Evolutionary conservation across 495 filamentous ascomycete genomes (phyloP).

Genomic region (Daldinia grandis): DNA sequence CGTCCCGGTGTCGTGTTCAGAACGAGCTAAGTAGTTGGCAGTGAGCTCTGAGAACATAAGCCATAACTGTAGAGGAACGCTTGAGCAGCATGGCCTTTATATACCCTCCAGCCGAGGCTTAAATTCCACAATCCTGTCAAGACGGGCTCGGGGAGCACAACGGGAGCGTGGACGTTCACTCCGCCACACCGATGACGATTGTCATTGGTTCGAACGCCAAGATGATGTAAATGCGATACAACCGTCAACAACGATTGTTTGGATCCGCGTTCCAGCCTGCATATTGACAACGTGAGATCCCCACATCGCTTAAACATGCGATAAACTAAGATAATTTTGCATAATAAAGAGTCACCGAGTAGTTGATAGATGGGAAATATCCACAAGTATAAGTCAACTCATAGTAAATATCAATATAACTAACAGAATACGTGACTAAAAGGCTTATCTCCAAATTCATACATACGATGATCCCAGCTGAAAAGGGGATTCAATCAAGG

Average conservation of each 20-base stretch:
- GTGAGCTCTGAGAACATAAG: neutral
- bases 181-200: neutral
- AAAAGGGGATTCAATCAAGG: neutral
- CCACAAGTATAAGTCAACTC: neutral
- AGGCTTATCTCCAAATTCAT: neutral
- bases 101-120: neutral
- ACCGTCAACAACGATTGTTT: neutral
- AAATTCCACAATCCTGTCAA: neutral
- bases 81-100: neutral
- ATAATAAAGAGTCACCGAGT: neutral
- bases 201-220: neutral
- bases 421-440: neutral
- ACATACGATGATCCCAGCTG: neutral
- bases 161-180: neutral
- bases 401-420: neutral
- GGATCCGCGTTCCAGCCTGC: neutral
- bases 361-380: neutral
- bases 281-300: neutral
- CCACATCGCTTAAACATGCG: neutral
- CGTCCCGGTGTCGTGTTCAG: conserved; percentile 1
- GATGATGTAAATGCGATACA: neutral
- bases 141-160: neutral
- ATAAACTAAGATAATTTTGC: neutral
- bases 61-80: neutral
- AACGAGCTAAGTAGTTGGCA: neutral